phyloP scores from a whole-genome alignment of 306 rosid genomes.

The Cyclanthera cordifolia region DNA sequence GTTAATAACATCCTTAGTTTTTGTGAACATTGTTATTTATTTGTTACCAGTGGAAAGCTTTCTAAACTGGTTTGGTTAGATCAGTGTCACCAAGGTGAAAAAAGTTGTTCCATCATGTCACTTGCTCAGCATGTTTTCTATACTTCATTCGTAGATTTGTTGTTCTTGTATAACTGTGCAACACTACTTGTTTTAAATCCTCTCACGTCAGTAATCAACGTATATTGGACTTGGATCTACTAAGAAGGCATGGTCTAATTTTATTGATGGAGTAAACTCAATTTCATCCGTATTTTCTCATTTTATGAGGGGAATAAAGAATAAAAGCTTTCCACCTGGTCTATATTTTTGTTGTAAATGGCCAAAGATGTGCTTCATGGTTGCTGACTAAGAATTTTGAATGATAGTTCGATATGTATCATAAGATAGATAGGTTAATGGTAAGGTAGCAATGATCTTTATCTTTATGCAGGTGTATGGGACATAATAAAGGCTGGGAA shows the following conservation, averaged over 20 bases:
- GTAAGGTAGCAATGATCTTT: neutral
- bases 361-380: neutral
- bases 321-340: neutral
- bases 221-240: neutral
- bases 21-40: neutral
- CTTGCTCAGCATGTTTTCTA: neutral
- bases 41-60: neutral
- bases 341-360: neutral
- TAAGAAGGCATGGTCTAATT: neutral
- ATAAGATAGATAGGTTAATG: neutral
- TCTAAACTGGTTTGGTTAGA: neutral
- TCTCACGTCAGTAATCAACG: neutral
- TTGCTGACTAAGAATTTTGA: neutral
- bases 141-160: neutral
- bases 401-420: neutral
- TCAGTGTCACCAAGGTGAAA: neutral
- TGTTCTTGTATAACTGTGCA: neutral
- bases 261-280: neutral
- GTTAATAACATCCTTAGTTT: neutral
- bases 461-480: conserved; percentile 70
- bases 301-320: neutral
- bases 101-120: neutral
- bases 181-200: neutral
- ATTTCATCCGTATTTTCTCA: neutral
- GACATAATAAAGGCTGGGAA: conserved; percentile 97